phyloP scores from a whole-genome alignment of 208 protist genomes.

The Balamuthia mandrillaris region DNA sequence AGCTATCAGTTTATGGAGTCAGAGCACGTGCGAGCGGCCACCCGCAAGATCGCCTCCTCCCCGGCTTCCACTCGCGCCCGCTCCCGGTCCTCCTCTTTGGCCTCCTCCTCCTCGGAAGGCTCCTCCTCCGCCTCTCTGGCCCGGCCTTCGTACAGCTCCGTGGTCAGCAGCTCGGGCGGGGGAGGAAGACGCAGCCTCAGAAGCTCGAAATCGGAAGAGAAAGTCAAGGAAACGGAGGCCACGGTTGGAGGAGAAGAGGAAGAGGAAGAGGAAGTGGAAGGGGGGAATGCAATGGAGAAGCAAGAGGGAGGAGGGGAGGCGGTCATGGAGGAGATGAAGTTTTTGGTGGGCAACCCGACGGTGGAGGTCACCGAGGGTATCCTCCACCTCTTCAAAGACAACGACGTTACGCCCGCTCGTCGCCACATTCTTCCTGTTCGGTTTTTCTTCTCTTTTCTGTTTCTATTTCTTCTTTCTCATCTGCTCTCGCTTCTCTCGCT shows the following conservation, averaged over 20 bases:
- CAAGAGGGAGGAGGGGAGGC: too few relatives aligned
- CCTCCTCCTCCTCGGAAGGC: too few relatives aligned
- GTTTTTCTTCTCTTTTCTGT: neutral
- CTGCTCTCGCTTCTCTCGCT: neutral
- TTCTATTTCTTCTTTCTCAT: neutral
- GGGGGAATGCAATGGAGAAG: neutral
- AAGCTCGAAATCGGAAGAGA: too few relatives aligned
- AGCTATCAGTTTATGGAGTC: too few relatives aligned
- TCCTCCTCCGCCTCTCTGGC: too few relatives aligned
- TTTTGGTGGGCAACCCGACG: neutral
- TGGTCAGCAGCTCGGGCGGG: too few relatives aligned
- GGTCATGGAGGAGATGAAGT: neutral
- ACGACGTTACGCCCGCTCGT: neutral
- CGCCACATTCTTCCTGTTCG: neutral
- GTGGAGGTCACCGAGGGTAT: conserved; percentile 19
- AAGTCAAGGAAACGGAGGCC: neutral
- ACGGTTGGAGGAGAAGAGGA: neutral
- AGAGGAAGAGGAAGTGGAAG: neutral
- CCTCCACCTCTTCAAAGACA: conserved; percentile 16
- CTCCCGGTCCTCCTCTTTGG: too few relatives aligned
- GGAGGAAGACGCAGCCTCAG: too few relatives aligned
- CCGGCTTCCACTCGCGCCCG: too few relatives aligned
- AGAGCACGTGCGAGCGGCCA: too few relatives aligned
- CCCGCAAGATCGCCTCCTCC: too few relatives aligned
- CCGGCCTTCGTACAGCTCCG: too few relatives aligned